Evolutionary conservation across 83 land plant species (phyloP).

Genomic region (Picea mariana): DNA sequence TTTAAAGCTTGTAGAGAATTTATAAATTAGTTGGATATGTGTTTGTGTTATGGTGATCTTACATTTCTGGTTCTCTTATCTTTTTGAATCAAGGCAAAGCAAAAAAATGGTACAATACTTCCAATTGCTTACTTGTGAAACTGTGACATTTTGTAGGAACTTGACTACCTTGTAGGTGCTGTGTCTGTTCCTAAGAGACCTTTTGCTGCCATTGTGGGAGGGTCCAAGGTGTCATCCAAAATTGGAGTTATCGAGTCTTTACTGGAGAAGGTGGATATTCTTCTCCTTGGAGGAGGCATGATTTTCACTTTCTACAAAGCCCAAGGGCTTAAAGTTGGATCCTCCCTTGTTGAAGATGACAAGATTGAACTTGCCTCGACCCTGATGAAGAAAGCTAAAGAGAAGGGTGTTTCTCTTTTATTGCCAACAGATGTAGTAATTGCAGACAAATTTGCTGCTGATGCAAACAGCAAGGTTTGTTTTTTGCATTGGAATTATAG

Average conservation of each 20-base stretch:
- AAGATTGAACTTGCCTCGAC: too few species aligned
- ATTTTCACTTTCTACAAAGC: too few species aligned
- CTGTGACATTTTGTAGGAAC: background rate
- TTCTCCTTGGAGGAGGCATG: too few species aligned
- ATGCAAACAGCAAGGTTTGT: slow-evolving; percentile 83
- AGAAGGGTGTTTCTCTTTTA: slow-evolving; percentile 72
- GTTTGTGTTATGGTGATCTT: background rate
- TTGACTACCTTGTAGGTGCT: too few species aligned
- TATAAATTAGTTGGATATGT: background rate
- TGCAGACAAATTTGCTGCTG: slow-evolving; percentile 88
- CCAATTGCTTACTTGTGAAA: background rate
- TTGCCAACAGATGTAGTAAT: slow-evolving; percentile 84
- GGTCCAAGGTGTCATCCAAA: too few species aligned
- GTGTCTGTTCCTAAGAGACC: too few species aligned
- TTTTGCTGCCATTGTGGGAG: too few species aligned
- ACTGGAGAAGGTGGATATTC: too few species aligned
- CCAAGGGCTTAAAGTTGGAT: too few species aligned
- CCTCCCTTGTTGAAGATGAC: too few species aligned
- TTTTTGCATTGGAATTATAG: slow-evolving; percentile 4
- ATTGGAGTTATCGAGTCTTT: too few species aligned
- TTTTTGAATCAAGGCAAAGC: background rate
- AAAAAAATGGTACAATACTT: background rate
- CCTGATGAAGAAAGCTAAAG: slow-evolving; percentile 38
- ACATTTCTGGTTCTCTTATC: background rate
- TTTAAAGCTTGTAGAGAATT: background rate